These are phyloP conservation scores for Annulohypoxylon moriforme DNA, from an alignment of 495 filamentous ascomycete species.

Conservation along the genomic window DNA sequence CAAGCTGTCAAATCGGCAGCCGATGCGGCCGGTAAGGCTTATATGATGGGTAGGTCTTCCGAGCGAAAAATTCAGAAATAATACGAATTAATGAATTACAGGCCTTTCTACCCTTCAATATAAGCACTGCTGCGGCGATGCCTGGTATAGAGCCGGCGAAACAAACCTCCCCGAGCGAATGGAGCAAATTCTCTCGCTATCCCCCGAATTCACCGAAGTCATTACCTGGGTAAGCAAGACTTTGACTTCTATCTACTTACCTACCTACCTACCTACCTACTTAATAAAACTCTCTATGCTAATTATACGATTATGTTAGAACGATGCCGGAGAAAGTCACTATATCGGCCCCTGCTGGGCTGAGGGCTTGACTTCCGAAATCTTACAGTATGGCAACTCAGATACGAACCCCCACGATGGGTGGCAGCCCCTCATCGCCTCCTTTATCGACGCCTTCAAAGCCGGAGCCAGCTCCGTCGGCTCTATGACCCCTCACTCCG, in stretches of 20 bases:
- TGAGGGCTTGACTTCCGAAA: conserved; percentile 41
- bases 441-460: conserved; percentile 43
- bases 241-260: not conserved
- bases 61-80: not conserved
- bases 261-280: not conserved
- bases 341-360: conserved; percentile 60
- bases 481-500: conserved; percentile 16
- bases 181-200: conserved; percentile 46
- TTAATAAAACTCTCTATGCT: not conserved
- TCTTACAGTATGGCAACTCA: conserved; percentile 47
- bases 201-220: conserved; percentile 50
- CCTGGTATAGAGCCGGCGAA: conserved; percentile 59
- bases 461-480: conserved; percentile 7
- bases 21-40: conserved; percentile 47
- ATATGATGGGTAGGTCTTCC: conserved; percentile 49
- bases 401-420: conserved; percentile 36
- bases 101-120: conserved; percentile 52
- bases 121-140: conserved; percentile 52
- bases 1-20: conserved; percentile 40
- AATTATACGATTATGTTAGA: conserved; percentile 26
- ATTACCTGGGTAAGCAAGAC: conserved; percentile 47
- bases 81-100: conserved; percentile 19
- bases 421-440: conserved; percentile 40
- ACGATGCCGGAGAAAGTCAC: conserved; percentile 59
- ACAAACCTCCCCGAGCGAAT: conserved; percentile 53